Evolutionary conservation across 345 rosid species (phyloP).

Genomic region (Camelina neglecta): DNA sequence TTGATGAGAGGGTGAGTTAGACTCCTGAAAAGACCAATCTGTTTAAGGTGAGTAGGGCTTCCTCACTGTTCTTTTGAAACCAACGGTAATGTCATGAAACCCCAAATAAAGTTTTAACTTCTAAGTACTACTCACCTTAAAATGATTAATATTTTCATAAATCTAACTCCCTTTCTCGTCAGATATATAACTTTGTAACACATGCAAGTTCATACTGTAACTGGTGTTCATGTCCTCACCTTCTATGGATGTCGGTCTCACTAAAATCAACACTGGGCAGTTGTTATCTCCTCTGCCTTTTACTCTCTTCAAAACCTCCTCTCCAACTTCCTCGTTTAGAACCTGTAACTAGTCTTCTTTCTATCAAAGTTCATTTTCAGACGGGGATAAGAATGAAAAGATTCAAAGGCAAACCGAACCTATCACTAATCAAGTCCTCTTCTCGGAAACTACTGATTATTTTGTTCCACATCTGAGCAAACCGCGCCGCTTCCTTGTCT

Average conservation of each 20-base stretch:
- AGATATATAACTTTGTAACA: neutral
- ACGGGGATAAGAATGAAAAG: conserved; percentile 6
- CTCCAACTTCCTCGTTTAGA: neutral
- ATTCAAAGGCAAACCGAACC: conserved; percentile 44
- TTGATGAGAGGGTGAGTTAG: neutral
- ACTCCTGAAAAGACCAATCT: neutral
- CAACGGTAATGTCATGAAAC: neutral
- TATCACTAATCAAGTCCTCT: conserved; percentile 59
- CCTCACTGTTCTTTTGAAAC: neutral
- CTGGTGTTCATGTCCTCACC: conserved; percentile 6
- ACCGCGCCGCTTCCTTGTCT: conserved; percentile 59
- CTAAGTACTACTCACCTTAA: neutral
- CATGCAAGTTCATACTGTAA: neutral
- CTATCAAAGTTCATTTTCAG: neutral
- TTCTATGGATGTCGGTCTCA: neutral
- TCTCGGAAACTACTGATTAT: conserved; percentile 65
- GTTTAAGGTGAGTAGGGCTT: neutral
- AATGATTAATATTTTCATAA: neutral
- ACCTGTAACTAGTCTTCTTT: conserved; percentile 4
- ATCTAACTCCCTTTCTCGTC: neutral
- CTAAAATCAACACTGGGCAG: neutral
- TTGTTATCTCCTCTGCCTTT: conserved; percentile 1
- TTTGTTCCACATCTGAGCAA: conserved; percentile 70
- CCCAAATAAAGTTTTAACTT: neutral
- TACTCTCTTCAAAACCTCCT: conserved; percentile 4